Conservation (phyloP, 1,139 yeast species). For the Magnusiomyces fungicola region DNA sequence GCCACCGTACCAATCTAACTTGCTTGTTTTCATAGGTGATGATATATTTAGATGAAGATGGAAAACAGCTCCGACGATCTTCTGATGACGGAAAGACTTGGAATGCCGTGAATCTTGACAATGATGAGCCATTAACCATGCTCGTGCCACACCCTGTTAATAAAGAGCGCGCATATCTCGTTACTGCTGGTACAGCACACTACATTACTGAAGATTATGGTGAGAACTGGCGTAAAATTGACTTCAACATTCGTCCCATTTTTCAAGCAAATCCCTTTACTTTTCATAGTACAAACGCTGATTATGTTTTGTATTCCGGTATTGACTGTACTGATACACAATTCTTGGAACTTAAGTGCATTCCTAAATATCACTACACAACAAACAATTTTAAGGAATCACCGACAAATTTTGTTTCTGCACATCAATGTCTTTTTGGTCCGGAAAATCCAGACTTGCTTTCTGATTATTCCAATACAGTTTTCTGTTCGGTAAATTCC, state of each 20-base stretch:
- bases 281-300: slow-evolving; percentile 40
- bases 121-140: slow-evolving; percentile 27
- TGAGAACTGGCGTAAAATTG: slow-evolving; percentile 46
- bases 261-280: slow-evolving; percentile 24
- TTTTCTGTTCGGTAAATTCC: slow-evolving; percentile 45
- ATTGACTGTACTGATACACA: slow-evolving; percentile 34
- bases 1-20: too few species aligned
- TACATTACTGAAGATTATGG: slow-evolving; percentile 55
- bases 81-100: slow-evolving; percentile 54
- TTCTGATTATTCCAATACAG: slow-evolving; percentile 37
- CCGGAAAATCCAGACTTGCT: slow-evolving; percentile 38
- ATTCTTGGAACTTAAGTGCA: slow-evolving; percentile 32
- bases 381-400: slow-evolving; percentile 45
- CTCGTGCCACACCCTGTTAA: slow-evolving; percentile 42
- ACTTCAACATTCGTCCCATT: slow-evolving; percentile 21
- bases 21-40: too few species aligned
- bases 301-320: slow-evolving; percentile 38
- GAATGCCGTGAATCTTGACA: slow-evolving; percentile 32
- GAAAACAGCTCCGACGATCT: slow-evolving; percentile 37
- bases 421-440: slow-evolving; percentile 45
- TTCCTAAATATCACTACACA: slow-evolving; percentile 40
- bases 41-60: slow-evolving; percentile 34
- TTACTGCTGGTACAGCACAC: slow-evolving; percentile 37
- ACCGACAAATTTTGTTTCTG: slow-evolving; percentile 34
- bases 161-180: slow-evolving; percentile 46